Conservation (phyloP, 2,329 filamentous ascomycete species). For the Neofusicoccum parvum region DNA sequence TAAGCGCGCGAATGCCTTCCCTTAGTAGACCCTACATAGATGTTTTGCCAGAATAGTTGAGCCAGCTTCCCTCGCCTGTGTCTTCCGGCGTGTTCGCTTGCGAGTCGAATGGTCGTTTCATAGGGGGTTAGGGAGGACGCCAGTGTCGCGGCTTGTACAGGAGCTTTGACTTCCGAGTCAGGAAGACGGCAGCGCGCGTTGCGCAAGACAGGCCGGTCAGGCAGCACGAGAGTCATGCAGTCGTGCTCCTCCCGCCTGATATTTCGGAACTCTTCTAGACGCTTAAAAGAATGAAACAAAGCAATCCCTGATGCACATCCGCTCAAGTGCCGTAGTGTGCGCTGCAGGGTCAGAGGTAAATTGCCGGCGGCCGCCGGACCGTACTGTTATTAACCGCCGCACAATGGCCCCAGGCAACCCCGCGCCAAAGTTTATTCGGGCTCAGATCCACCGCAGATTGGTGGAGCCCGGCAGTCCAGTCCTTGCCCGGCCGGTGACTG, state of each 20-base stretch:
- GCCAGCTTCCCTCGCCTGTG: conserved; percentile 7
- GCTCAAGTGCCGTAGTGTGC: not conserved
- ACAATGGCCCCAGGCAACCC: not conserved
- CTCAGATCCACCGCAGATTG: not conserved
- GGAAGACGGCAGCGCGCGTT: not conserved
- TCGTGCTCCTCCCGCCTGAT: not conserved
- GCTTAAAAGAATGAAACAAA: not conserved
- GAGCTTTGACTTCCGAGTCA: conserved; percentile 3
- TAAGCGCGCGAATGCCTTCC: not conserved
- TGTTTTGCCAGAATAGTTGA: not conserved
- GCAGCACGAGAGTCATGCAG: conserved; percentile 8
- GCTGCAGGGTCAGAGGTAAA: conserved; percentile 10
- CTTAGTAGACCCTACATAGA: not conserved
- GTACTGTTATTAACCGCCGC: conserved; percentile 14
- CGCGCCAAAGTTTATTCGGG: conserved; percentile 9
- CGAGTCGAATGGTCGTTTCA: conserved; percentile 12
- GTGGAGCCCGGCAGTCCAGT: not conserved
- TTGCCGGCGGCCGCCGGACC: conserved; percentile 15
- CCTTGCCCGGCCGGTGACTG: not conserved
- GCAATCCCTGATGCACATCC: not conserved
- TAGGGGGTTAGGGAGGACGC: conserved; percentile 7
- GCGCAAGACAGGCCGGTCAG: not conserved
- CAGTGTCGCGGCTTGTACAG: conserved; percentile 7
- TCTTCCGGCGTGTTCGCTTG: conserved; percentile 4
- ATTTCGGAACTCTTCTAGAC: not conserved